These are phyloP conservation scores for Grigorovia humatica DNA, from an alignment of 805 yeast species.

Conservation along the genomic window DNA sequence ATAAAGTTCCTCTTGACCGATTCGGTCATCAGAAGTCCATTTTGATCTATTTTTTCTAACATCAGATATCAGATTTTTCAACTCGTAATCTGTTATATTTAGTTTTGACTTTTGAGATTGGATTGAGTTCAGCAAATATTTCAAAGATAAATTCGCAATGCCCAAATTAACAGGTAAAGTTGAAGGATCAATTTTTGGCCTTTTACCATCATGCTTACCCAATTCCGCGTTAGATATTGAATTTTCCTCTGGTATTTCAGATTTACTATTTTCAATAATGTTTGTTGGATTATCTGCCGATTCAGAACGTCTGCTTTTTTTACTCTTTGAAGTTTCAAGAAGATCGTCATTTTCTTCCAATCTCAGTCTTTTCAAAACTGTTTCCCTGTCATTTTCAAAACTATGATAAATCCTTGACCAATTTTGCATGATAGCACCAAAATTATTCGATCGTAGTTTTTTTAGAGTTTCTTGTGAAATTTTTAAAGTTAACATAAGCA, in stretches of 20 bases:
- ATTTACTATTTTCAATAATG: background rate
- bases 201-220: conserved; percentile 11
- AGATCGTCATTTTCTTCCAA: conserved; percentile 74
- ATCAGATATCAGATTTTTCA: conserved; percentile 77
- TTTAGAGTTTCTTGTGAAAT: conserved; percentile 28
- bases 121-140: conserved; percentile 68
- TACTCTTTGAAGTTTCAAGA: conserved; percentile 28
- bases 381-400: conserved; percentile 67
- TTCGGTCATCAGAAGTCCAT: conserved; percentile 92
- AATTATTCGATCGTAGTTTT: conserved; percentile 26
- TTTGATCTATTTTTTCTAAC: conserved; percentile 91
- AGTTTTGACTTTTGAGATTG: conserved; percentile 72
- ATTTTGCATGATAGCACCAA: conserved; percentile 38
- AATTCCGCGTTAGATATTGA: conserved; percentile 12
- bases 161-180: conserved; percentile 43
- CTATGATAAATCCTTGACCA: conserved; percentile 66
- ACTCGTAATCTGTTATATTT: conserved; percentile 67
- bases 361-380: conserved; percentile 62
- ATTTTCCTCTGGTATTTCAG: conserved; percentile 2
- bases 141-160: conserved; percentile 66
- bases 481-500: conserved; percentile 24
- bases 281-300: conserved; percentile 11
- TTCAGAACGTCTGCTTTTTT: conserved; percentile 17
- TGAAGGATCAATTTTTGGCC: conserved; percentile 10
- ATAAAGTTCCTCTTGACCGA: conserved; percentile 95